A percentile compares a stretch with the other conserved stretches of the same genome.
phyloP scores from a whole-genome alignment of 371 early-diverging fungal species.

The Apophysomyces elegans region DNA sequence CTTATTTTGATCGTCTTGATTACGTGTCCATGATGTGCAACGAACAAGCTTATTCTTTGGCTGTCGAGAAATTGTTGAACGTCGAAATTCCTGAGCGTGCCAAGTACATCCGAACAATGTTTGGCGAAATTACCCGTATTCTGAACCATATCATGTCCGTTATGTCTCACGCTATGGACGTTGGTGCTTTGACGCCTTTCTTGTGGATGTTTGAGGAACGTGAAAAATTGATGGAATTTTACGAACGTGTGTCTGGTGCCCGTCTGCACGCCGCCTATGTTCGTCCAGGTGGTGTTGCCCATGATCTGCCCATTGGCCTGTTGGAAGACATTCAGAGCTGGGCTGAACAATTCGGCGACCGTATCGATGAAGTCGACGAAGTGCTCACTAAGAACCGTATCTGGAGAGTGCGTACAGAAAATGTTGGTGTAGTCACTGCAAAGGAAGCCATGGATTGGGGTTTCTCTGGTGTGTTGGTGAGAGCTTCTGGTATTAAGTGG shows the following conservation, averaged over 20 bases:
- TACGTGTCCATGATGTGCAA: constrained; percentile 98
- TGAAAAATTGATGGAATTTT: constrained; percentile 98
- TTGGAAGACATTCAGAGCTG: constrained; percentile 95
- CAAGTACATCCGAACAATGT: constrained; percentile 95
- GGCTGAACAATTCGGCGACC: constrained; percentile 87
- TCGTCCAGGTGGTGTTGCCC: constrained; percentile 95
- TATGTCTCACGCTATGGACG: constrained; percentile 96
- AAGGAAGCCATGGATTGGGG: constrained; percentile 91
- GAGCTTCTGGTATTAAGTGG: constrained; percentile 93
- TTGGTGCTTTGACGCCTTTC: constrained; percentile 97
- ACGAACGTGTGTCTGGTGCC: constrained; percentile 97
- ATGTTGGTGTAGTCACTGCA: constrained; percentile 85
- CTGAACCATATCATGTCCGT: constrained; percentile 98
- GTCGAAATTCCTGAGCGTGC: constrained; percentile 95
- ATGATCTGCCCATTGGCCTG: constrained; percentile 92
- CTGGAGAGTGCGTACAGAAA: constrained; percentile 91
- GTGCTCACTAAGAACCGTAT: constrained; percentile 92
- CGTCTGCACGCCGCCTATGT: constrained; percentile 98
- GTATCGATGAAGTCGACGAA: constrained; percentile 96
- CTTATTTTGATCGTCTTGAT: constrained; percentile 98
- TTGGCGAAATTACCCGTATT: constrained; percentile 97
- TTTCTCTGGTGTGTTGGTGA: constrained; percentile 95
- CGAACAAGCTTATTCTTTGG: constrained; percentile 93
- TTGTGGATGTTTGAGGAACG: constrained; percentile 99
- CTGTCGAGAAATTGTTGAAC: constrained; percentile 97